Evolutionary conservation across 2,329 filamentous ascomycete species (phyloP).

Genomic region (Claviceps sp.): DNA sequence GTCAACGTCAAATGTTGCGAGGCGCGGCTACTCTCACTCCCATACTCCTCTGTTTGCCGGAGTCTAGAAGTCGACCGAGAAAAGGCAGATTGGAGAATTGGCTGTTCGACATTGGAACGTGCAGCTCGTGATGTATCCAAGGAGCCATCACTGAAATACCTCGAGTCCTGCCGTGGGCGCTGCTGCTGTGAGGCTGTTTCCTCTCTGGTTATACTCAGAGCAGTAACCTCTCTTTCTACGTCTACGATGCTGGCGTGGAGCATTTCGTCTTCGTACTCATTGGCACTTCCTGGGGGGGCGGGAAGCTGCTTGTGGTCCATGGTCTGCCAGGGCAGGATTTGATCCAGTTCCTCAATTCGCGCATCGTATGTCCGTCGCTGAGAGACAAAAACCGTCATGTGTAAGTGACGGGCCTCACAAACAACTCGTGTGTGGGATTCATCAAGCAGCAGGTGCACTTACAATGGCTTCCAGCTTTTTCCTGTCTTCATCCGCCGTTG

Average conservation of each 20-base stretch:
- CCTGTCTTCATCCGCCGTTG: slow-evolving; percentile 72
- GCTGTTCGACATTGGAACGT: slow-evolving; percentile 2
- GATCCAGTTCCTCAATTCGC: slow-evolving; percentile 74
- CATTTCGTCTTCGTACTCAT: slow-evolving; percentile 9
- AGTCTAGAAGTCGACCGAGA: slow-evolving; percentile 30
- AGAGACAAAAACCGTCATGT: neutral
- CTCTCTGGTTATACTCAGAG: slow-evolving; percentile 25
- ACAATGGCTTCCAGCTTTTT: slow-evolving; percentile 89
- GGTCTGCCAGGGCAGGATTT: slow-evolving; percentile 45
- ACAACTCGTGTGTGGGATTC: neutral
- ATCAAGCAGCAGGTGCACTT: slow-evolving; percentile 28
- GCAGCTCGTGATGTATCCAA: slow-evolving; percentile 12
- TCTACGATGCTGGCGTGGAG: slow-evolving; percentile 1
- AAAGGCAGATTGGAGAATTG: slow-evolving; percentile 39
- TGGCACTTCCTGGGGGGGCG: slow-evolving; percentile 45
- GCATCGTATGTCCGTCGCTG: slow-evolving; percentile 82
- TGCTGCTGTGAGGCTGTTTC: slow-evolving; percentile 9
- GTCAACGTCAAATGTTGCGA: slow-evolving; percentile 61
- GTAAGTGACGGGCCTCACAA: neutral
- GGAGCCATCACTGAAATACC: slow-evolving; percentile 11
- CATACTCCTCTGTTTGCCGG: slow-evolving; percentile 17
- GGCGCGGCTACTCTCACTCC: slow-evolving; percentile 45
- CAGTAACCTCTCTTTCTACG: neutral
- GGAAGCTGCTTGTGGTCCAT: slow-evolving; percentile 64
- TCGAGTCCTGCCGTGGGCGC: slow-evolving; percentile 11